These are phyloP conservation scores for Marasmius sp. DNA, from an alignment of 1,284 basidiomycete genomes.

Conservation along the genomic window DNA sequence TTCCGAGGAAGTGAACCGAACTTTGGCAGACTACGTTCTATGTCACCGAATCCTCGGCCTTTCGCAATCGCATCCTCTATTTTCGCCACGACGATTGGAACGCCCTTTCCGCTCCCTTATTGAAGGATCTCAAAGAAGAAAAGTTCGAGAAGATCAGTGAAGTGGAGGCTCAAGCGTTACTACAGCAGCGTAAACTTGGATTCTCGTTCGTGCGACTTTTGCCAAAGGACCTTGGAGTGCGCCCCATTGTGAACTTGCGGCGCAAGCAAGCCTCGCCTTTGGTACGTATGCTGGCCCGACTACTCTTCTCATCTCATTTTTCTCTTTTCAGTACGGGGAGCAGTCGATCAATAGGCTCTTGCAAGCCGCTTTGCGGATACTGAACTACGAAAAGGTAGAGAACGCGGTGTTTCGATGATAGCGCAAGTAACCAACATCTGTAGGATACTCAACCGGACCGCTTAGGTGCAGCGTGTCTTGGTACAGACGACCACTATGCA, in stretches of 20 bases:
- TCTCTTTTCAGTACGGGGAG: slow-evolving; percentile 29
- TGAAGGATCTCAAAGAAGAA: slow-evolving; percentile 66
- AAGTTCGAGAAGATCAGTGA: slow-evolving; percentile 66
- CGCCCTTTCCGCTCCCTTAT: slow-evolving; percentile 77
- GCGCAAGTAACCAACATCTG: background rate
- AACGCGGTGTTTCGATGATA: background rate
- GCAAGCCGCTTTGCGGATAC: slow-evolving; percentile 79
- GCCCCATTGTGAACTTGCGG: slow-evolving; percentile 92
- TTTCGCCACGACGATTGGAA: slow-evolving; percentile 96
- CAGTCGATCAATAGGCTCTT: slow-evolving; percentile 87
- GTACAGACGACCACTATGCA: slow-evolving; percentile 80
- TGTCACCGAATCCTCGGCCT: slow-evolving; percentile 88
- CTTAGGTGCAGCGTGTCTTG: slow-evolving; percentile 80
- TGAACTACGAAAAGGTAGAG: slow-evolving; percentile 82
- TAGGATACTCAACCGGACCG: slow-evolving; percentile 65
- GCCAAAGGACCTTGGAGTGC: slow-evolving; percentile 92
- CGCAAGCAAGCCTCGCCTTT: slow-evolving; percentile 48
- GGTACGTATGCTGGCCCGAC: background rate
- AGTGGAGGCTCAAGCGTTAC: slow-evolving; percentile 63
- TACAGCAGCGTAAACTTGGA: slow-evolving; percentile 70
- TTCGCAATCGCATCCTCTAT: slow-evolving; percentile 86
- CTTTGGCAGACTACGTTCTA: slow-evolving; percentile 84
- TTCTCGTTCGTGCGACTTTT: slow-evolving; percentile 87
- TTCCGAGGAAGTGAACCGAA: background rate
- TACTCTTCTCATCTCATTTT: background rate